phyloP scores from a whole-genome alignment of 495 filamentous ascomycete species.

The Trichoderma erinaceum region DNA sequence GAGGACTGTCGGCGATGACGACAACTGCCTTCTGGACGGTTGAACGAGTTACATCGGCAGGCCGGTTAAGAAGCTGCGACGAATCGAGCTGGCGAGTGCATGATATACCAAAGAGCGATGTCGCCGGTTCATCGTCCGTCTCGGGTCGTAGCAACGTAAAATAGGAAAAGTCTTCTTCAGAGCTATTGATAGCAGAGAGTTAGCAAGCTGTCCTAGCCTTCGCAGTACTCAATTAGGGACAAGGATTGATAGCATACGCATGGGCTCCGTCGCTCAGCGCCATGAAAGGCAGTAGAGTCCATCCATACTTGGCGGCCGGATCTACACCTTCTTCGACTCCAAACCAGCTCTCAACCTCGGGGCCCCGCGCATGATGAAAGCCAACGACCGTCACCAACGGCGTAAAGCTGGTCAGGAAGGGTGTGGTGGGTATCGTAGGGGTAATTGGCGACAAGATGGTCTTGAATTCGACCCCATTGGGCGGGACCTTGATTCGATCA shows the following conservation, averaged over 20 bases:
- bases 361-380: slow-evolving; percentile 95
- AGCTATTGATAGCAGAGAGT: slow-evolving; percentile 27
- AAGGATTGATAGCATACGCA: slow-evolving; percentile 51
- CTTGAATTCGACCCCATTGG: slow-evolving; percentile 14
- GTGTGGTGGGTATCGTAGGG: slow-evolving; percentile 22
- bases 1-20: slow-evolving; percentile 85
- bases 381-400: slow-evolving; percentile 86
- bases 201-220: not conserved
- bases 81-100: slow-evolving; percentile 90
- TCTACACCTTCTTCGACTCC: slow-evolving; percentile 70
- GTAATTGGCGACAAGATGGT: not conserved
- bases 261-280: slow-evolving; percentile 95
- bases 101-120: slow-evolving; percentile 91
- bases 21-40: slow-evolving; percentile 99
- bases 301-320: slow-evolving; percentile 82
- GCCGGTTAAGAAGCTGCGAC: slow-evolving; percentile 64
- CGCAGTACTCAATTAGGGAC: not conserved
- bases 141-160: slow-evolving; percentile 80
- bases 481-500: slow-evolving; percentile 1
- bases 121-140: slow-evolving; percentile 51
- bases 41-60: slow-evolving; percentile 84
- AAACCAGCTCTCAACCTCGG: slow-evolving; percentile 90
- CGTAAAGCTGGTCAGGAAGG: slow-evolving; percentile 32
- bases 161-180: slow-evolving; percentile 94
- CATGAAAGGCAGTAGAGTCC: slow-evolving; percentile 92